A percentile compares a stretch with the other conserved stretches of the same genome.
phyloP scores from a whole-genome alignment of 305 asterid genomes.

The Fraxinus nigra region DNA sequence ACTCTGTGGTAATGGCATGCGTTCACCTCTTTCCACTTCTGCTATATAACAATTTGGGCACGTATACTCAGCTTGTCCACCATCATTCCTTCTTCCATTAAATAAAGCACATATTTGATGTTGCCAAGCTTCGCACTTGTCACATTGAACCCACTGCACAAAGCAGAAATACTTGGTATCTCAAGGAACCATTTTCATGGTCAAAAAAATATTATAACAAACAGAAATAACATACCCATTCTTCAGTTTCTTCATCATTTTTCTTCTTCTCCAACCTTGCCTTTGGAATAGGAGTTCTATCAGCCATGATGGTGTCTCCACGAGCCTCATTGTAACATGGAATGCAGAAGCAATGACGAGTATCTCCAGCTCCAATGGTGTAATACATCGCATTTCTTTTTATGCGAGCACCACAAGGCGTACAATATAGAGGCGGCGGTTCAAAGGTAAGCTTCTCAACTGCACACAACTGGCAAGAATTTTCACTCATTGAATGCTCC shows the following conservation, averaged over 20 bases:
- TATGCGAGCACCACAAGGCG: constrained; percentile 94
- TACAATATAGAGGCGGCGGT: constrained; percentile 87
- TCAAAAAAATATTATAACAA: constrained; percentile 10
- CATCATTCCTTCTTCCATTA: constrained; percentile 94
- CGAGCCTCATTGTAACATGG: constrained; percentile 87
- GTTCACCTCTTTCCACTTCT: constrained; percentile 96
- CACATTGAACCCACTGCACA: constrained; percentile 98
- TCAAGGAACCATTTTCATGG: background rate
- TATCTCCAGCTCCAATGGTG: constrained; percentile 85
- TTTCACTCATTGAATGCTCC: constrained; percentile 87
- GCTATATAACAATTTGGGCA: constrained; percentile 93
- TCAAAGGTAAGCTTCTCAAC: constrained; percentile 93
- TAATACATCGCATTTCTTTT: constrained; percentile 93
- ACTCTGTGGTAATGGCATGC: constrained; percentile 76
- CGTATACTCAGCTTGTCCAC: constrained; percentile 98
- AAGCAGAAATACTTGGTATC: constrained; percentile 29
- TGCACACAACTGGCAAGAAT: constrained; percentile 97
- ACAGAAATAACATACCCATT: constrained; percentile 63
- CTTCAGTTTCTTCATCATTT: constrained; percentile 93
- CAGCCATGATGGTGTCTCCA: constrained; percentile 75
- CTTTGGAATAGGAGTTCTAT: constrained; percentile 63
- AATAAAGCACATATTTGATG: constrained; percentile 98
- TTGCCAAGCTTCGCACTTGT: constrained; percentile 99
- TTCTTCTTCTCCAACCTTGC: constrained; percentile 93
- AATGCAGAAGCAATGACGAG: constrained; percentile 85